Evolutionary conservation across 2,329 filamentous ascomycete genomes (phyloP), one percentile per base, ranked within the genome.

Genomic region (Cytospora paraplurivora): DNA sequence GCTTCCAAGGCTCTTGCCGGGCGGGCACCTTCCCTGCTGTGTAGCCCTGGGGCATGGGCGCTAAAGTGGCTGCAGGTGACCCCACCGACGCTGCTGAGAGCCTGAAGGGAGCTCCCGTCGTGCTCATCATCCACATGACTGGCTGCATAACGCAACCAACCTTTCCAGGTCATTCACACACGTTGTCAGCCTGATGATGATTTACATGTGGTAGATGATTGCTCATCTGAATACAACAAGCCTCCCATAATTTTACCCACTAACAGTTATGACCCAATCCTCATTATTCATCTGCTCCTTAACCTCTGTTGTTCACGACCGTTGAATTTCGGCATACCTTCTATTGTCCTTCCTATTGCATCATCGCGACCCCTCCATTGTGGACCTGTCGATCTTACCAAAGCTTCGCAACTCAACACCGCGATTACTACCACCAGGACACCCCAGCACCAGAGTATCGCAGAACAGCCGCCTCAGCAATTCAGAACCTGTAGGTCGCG

Each of bases 291-390:
- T 32, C 19, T 17, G 8, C 49, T 38, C 21, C 33, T 52, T 58
- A 49, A 38, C 32, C 37, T 17, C 19, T 34, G 21, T 33, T 1
- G 10, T 38, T n/a, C 10, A 55, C 34, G 41, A 19, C 21, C 27
- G 27, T 27, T 27, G 27, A 27, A 27, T 27, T 27, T 27, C 27
- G 2, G 27, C 27, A 27, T 27, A 27, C 27, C 27, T 27, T 27
- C 27, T 27, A 27, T 27, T 27, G 27, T 3, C 52, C 56, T n/a
- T 19, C 38, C 37, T 47, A 56, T 59, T 63, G 55, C 61, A 63
- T 59, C 61, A 63, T 63, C 37, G 7, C 38, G 13, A 34, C 59
- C 59, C 59, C 51, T 53, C 51, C 41, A 55, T 50, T 38, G 59
- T 55, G 51, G 51, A 38, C 19, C 41, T 55, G 27, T 13, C 52